Evolutionary conservation across 192 early-diverging fungal genomes (phyloP).

Genomic region (Glomus cerebriforme): DNA sequence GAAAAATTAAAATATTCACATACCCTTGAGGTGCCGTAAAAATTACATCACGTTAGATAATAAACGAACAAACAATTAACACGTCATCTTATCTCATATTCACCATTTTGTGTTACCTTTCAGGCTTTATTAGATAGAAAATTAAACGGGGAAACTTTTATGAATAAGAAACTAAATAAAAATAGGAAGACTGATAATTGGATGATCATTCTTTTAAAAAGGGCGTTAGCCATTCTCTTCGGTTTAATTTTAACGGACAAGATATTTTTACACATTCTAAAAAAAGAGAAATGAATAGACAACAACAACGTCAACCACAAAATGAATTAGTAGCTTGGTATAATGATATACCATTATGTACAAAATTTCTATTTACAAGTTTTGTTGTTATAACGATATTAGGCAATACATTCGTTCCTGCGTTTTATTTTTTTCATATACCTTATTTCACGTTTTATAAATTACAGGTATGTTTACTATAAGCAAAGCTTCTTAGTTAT

Average conservation of each 20-base stretch:
- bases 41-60: background rate
- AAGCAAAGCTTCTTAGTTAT: background rate
- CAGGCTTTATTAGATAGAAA: too few species aligned
- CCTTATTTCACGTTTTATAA: background rate
- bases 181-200: too few species aligned
- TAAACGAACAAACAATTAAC: background rate
- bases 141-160: too few species aligned
- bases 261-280: background rate
- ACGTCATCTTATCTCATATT: background rate
- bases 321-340: conserved; percentile 8
- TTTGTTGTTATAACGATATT: background rate
- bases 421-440: background rate
- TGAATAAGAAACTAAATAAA: too few species aligned
- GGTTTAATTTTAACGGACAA: background rate
- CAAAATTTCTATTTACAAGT: conserved; percentile 27
- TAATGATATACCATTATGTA: background rate
- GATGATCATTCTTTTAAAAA: too few species aligned
- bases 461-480: background rate
- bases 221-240: too few species aligned
- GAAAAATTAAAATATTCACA: too few species aligned
- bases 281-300: background rate
- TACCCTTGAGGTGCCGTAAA: too few species aligned
- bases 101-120: too few species aligned
- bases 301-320: background rate
- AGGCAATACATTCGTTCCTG: background rate